Base-by-base conservation (phyloP, 768 basidiomycete species). In the Boletellus ananas region DNA sequence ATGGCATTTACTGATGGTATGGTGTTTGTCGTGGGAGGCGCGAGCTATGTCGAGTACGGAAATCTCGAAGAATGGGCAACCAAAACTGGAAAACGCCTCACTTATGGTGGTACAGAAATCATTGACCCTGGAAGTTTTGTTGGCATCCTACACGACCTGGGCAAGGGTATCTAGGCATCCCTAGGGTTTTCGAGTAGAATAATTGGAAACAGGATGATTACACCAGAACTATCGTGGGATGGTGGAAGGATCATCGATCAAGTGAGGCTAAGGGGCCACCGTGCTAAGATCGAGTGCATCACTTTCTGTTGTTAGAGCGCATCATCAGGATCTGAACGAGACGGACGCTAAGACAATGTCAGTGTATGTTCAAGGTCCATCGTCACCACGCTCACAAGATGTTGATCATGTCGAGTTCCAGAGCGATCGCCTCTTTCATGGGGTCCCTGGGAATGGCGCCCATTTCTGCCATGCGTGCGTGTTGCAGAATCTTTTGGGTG, bases 81-180 rank as follows among this genome's bases (percentile, higher is more conserved):
- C 45, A 84, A 82, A 70, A 81, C 83, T 6, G 90, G 90, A 13
- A 91, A 92, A 69, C 76, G 81, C 54, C 82, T 98, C 39, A 88
- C 90, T 33, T 99, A 99, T 66, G 96, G 96, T 16, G 90, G 91
- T 17, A 98, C 95, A 16, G 96, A 98, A 65, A 94, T 99, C 35
- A 62, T 96, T 42, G 88, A 92, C 59, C 96, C 96, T 6, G 83
- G 79, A 63, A 83, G 84, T 41, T 98, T 99, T 64, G 76, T 98
- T 17, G 70, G 74, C 29, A 75, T 86, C 25, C 67, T 98, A 58
- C 83, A 81, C 45, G 76, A 73, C 36, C 70, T 92, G 16, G 87
- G 87, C 1, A 80, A 76, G 60, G 53, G 54, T 21, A 58, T 46
- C 52, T 75, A 66, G 56, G 1, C 36, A 29, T 45, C 34, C 20